These are phyloP conservation scores for Xylaria sp. DNA, from an alignment of 2,329 filamentous ascomycete genomes.

Conservation along the genomic window DNA sequence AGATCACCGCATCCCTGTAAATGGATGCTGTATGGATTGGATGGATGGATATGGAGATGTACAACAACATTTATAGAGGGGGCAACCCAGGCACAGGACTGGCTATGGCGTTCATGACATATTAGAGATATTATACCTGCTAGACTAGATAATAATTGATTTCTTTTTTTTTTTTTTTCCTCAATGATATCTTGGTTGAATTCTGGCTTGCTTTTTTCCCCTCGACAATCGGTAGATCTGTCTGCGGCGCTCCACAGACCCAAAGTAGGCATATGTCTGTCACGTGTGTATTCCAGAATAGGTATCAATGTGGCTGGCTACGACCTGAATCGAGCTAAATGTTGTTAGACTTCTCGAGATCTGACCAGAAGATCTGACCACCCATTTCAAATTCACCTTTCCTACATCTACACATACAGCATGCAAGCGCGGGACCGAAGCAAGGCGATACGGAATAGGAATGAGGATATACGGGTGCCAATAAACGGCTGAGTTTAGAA, in stretches of 20 bases:
- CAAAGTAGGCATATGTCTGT: background rate
- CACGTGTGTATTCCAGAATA: background rate
- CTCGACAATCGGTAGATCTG: background rate
- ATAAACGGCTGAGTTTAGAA: background rate
- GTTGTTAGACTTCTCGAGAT: too few relatives aligned
- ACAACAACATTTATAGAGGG: constrained; percentile 12
- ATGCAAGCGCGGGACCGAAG: background rate
- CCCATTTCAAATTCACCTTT: background rate
- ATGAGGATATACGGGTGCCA: background rate
- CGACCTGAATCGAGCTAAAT: background rate
- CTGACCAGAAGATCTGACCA: constrained; percentile 1
- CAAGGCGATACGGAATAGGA: background rate
- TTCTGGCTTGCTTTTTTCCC: background rate
- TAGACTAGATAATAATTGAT: background rate
- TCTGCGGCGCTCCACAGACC: background rate
- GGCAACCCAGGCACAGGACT: constrained; percentile 3
- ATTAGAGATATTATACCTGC: background rate
- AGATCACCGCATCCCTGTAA: constrained; percentile 35
- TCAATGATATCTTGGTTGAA: too few relatives aligned
- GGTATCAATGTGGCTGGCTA: background rate
- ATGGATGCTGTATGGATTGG: background rate
- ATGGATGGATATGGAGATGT: background rate
- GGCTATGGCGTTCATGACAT: background rate
- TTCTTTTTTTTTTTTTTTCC: background rate
- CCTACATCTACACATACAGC: background rate